Evolutionary conservation across 148 eudicot species (phyloP), one percentile per base, ranked within the genome.

Genomic region (Camellia japonica): DNA sequence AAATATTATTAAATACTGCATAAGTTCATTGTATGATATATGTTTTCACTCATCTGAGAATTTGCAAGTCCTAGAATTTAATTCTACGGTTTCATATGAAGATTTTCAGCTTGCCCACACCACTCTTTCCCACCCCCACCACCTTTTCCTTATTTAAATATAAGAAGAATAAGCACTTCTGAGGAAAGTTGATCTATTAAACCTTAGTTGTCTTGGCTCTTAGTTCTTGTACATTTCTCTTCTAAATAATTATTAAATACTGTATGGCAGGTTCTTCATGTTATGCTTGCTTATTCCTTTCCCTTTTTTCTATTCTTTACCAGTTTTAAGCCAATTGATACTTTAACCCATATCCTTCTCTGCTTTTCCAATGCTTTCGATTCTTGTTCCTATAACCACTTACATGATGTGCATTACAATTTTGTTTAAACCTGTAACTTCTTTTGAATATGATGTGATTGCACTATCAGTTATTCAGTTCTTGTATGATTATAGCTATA

Each of bases 251-350:
- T 55, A 38, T 55, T 13, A 54, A 14, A 30, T 15, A 14, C 5
- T 73, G 72, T 38, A 4, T 68, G 49, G 72, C 51, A 41, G 30
- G 30, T 30, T 30, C 20, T 16, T 38, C 72, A 68, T 73, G 42
- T 14, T 5, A 55, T 55, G 76, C 72, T n/a, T 54, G 76, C 46
- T 49, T 62, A 38, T 80, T 63, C 77, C 51, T 72, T 30, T 46
- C 11, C 69, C n/a, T 42, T 61, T 54, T 58, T 79, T 10, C 69
- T 49, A 13, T 23, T 80, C 44, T 3, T 4, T n/a, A 2, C 38
- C 4, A 62, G 44, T 60, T 72, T 44, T 54, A 58, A 19, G 30
- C 30, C 61, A 59, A 52, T 66, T 67, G 19, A 18, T 15, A 44
- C 43, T 51, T 51, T 5, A 19, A 72, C 20, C 43, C 43, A 23